Evolutionary conservation across 1,139 yeast species (phyloP), one percentile per base, ranked within the genome.

Genomic region (Spathaspora sp.): DNA sequence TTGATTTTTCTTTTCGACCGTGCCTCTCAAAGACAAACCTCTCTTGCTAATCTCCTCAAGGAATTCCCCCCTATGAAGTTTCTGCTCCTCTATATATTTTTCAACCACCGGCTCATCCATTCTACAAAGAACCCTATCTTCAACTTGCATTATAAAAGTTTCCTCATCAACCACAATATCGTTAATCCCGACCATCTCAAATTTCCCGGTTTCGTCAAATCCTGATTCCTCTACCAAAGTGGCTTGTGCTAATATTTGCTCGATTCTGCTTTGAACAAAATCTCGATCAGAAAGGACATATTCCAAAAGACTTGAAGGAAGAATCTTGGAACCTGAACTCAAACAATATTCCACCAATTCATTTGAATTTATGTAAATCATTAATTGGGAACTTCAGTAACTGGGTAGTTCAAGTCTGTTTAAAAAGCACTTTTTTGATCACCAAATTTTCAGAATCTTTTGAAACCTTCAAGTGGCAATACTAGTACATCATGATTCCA

Each of bases 1-100:
- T 16, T 29, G 5, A 4, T 24, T 20, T 23, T 13, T 13, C 15
- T n/a, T 41, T 2, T 26, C 40, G 7, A 11, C 13, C 13, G 16
- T 11, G 9, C 36, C 11, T 24, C 41, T 48, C 25, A 48, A 41
- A 13, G 36, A 23, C 31, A 48, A 29, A 7, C 50, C 50, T 24
- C 37, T 41, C 11, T 26, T 36, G 10, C 36, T 33, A 13, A 48
- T 41, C 23, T 48, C 51, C 9, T 44, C 16, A 16, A 47, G 38
- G 31, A 48, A 48, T 8, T 34, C 29, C 29, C 31, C 38, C 15
- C 31, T 33, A 37, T 48, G 51, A 9, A 29, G 25, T 24, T 29
- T 25, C 34, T 47, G 47, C 13, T 34, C 41, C 13, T 41, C 44
- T 3, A 47, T 16, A n/a, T 31, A 41, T 8, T 34, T 10, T 25